Evolutionary conservation across 1,139 yeast genomes (phyloP).

Genomic region (Magnusiomyces suaveolens): DNA sequence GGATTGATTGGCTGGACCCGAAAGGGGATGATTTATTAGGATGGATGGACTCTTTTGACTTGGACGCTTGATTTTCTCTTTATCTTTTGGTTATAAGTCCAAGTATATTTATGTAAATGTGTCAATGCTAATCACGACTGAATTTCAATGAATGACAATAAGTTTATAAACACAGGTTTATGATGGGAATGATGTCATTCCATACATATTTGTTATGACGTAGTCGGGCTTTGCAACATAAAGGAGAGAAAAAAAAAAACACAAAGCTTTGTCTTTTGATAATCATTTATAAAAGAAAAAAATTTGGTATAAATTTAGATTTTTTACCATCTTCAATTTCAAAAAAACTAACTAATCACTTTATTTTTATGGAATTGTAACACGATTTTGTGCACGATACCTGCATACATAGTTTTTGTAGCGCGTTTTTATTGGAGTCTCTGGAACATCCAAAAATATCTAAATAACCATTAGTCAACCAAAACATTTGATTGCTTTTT

Average conservation of each 20-base stretch:
- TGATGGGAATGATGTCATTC: too few species aligned
- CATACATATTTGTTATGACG: too few species aligned
- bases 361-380: background rate
- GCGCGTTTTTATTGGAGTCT: too few species aligned
- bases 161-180: too few species aligned
- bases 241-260: too few species aligned
- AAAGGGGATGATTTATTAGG: conserved; percentile 82
- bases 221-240: too few species aligned
- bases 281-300: background rate
- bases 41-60: conserved; percentile 58
- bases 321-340: background rate
- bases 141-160: too few species aligned
- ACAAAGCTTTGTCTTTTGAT: background rate
- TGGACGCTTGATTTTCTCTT: conserved; percentile 6
- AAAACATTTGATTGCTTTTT: too few species aligned
- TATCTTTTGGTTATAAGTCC: background rate
- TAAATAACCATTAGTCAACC: too few species aligned
- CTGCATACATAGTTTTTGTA: background rate
- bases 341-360: background rate
- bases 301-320: background rate
- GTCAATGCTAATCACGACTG: too few species aligned
- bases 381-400: background rate
- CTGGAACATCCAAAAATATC: too few species aligned
- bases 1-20: conserved; percentile 74
- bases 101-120: background rate